Evolutionary conservation across 2,329 filamentous ascomycete genomes (phyloP).

Genomic region (Stachybotrys echinatus): DNA sequence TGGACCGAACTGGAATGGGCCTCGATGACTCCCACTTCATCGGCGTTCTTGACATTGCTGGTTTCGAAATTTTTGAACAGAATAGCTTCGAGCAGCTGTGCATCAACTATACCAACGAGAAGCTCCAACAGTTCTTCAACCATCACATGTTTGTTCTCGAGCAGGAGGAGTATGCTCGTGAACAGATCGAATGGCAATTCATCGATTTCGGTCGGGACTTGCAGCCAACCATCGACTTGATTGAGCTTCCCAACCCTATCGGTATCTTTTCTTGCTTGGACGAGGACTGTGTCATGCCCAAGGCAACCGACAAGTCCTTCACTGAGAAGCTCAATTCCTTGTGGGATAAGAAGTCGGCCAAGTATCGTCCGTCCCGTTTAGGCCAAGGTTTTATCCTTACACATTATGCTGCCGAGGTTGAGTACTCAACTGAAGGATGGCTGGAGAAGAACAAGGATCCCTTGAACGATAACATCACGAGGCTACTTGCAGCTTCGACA

Average conservation of each 20-base stretch:
- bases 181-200: conserved; percentile 99
- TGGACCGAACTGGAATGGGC: conserved; percentile 79
- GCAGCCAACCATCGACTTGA: conserved; percentile 95
- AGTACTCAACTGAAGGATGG: conserved; percentile 94
- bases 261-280: conserved; percentile 98
- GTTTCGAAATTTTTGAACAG: conserved; percentile 96
- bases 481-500: conserved; percentile 74
- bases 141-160: conserved; percentile 99
- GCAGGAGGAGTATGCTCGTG: conserved; percentile 94
- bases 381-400: conserved; percentile 93
- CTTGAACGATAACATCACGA: conserved; percentile 92
- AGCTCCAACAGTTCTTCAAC: conserved; percentile 98
- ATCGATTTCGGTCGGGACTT: conserved; percentile 97
- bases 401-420: conserved; percentile 95
- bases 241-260: conserved; percentile 92
- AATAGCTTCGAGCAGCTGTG: conserved; percentile 99
- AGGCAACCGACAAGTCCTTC: conserved; percentile 93
- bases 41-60: conserved; percentile 95
- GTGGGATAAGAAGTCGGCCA: conserved; percentile 93
- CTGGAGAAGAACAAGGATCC: conserved; percentile 99
- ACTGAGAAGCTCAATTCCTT: conserved; percentile 95
- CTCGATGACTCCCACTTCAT: conserved; percentile 93
- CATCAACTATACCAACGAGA: conserved; percentile 99
- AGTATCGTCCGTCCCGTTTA: conserved; percentile 84
- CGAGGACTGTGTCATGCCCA: conserved; percentile 98